Evolutionary conservation across 2,329 filamentous ascomycete species (phyloP).

Genomic region (Uncinocarpus reesii): DNA sequence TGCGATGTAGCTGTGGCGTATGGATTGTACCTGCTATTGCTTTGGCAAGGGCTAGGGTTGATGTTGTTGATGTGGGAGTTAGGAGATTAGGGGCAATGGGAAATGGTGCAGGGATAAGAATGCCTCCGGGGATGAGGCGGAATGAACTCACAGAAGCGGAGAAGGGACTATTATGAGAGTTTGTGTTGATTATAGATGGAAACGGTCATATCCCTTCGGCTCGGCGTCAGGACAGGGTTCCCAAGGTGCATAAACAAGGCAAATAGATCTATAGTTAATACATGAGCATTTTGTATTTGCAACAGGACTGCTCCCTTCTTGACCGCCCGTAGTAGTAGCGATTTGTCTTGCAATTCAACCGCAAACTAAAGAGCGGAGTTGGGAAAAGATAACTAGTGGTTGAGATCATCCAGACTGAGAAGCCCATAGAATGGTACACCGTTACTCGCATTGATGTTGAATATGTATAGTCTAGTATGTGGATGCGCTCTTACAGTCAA

Average conservation of each 20-base stretch:
- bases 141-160: conserved; percentile 17
- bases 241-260: not conserved
- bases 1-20: conserved; percentile 78
- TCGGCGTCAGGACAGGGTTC: not conserved
- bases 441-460: no score
- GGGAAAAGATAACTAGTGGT: no score
- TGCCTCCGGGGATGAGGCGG: conserved; percentile 30
- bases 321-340: no score
- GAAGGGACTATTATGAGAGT: conserved; percentile 21
- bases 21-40: conserved; percentile 91
- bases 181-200: not conserved
- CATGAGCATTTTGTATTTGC: no score
- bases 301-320: no score
- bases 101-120: conserved; percentile 29
- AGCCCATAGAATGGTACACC: no score
- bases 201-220: not conserved
- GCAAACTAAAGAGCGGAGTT: no score
- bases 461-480: no score
- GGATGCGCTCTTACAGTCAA: no score
- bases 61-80: conserved; percentile 47
- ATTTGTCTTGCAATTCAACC: no score
- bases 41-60: conserved; percentile 69
- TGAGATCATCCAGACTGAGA: no score
- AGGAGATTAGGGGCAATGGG: conserved; percentile 18
- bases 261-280: not conserved